Evolutionary conservation across 2,329 filamentous ascomycete species (phyloP).

Genomic region (Colletotrichum gigasporum): DNA sequence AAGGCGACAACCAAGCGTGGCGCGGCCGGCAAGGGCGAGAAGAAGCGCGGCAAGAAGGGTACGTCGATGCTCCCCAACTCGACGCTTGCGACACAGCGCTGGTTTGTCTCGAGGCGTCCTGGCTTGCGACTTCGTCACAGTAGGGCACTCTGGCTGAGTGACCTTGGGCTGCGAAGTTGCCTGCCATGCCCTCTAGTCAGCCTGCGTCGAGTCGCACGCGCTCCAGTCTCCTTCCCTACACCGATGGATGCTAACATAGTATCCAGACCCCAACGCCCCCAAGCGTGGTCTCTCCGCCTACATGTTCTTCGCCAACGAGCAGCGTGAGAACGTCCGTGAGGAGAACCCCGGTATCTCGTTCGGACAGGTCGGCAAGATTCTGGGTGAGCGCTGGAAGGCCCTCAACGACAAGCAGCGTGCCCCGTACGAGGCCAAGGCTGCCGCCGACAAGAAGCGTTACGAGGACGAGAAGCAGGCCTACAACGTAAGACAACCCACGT

Average conservation of each 20-base stretch:
- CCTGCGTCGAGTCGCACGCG: background rate
- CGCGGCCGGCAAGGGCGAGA: slow-evolving; percentile 60
- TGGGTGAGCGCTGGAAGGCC: slow-evolving; percentile 99
- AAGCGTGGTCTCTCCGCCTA: slow-evolving; percentile 99
- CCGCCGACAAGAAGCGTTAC: slow-evolving; percentile 97
- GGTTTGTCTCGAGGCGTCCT: background rate
- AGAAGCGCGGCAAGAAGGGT: slow-evolving; percentile 70
- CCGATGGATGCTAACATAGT: slow-evolving; percentile 21
- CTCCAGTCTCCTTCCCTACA: background rate
- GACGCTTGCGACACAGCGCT: background rate
- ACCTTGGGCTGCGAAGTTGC: too few relatives aligned
- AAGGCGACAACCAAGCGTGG: slow-evolving; percentile 67
- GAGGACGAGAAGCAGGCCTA: slow-evolving; percentile 97
- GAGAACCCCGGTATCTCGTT: slow-evolving; percentile 99
- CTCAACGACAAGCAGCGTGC: slow-evolving; percentile 90
- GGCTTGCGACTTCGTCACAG: background rate
- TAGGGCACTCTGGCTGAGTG: too few relatives aligned
- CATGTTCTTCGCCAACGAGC: slow-evolving; percentile 99
- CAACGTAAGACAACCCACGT: slow-evolving; percentile 70
- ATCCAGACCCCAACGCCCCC: slow-evolving; percentile 90
- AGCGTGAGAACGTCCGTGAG: slow-evolving; percentile 96
- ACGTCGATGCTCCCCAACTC: slow-evolving; percentile 38
- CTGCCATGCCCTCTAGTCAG: too few relatives aligned
- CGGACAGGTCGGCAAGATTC: slow-evolving; percentile 96
- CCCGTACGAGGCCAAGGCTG: slow-evolving; percentile 97